Evolutionary conservation across 768 basidiomycete species (phyloP).

Genomic region (Polyporus arcularius): DNA sequence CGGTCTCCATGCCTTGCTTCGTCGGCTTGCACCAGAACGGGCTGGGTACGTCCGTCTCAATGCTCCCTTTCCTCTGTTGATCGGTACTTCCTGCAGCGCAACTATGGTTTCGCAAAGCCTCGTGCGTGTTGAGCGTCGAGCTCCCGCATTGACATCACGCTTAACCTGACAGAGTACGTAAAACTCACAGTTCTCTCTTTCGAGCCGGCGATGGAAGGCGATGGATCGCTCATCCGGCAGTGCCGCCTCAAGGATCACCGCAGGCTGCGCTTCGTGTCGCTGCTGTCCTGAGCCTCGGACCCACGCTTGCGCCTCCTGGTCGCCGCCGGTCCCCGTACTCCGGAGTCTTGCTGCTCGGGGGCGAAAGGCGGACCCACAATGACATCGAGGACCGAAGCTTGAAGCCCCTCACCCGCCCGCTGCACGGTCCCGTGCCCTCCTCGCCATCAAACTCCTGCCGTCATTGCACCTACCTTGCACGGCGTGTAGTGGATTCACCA

Average conservation of each 20-base stretch:
- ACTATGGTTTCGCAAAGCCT: neutral
- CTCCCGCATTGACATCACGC: neutral
- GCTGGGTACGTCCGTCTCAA: neutral
- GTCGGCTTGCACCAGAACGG: neutral
- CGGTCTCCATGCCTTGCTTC: neutral
- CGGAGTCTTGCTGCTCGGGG: slow-evolving; percentile 1
- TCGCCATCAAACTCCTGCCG: neutral
- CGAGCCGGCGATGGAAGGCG: neutral
- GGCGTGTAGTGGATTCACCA: neutral
- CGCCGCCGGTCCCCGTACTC: neutral
- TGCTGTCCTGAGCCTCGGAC: slow-evolving; percentile 1
- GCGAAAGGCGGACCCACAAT: neutral
- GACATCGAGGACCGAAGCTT: neutral
- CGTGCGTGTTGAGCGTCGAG: neutral
- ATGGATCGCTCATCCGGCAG: neutral
- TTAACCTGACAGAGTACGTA: slow-evolving; percentile 10
- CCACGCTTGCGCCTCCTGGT: slow-evolving; percentile 3
- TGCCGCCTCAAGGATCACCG: slow-evolving; percentile 14
- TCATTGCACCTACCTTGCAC: neutral
- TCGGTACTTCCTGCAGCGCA: neutral
- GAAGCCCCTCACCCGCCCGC: neutral
- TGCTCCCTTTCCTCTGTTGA: neutral
- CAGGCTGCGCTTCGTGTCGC: slow-evolving; percentile 13
- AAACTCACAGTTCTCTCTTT: slow-evolving; percentile 1
- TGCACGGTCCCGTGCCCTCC: neutral